Conservation (phyloP, 768 basidiomycete species). For the Symmetrospora coprosmae region DNA sequence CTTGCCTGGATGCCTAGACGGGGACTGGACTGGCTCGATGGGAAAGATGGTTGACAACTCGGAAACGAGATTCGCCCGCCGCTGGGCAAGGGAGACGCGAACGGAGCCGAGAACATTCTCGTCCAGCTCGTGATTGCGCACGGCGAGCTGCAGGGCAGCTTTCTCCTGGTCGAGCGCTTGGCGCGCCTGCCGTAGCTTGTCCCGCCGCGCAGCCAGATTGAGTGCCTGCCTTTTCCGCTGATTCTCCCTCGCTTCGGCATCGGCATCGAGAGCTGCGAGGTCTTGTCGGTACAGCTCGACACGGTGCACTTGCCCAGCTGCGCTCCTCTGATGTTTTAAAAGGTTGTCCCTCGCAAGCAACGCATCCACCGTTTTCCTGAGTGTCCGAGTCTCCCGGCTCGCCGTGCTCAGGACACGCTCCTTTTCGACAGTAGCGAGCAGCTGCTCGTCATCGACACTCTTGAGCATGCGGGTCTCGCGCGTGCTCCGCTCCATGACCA, state of each 20-base stretch:
- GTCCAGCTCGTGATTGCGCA: neutral
- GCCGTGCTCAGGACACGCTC: neutral
- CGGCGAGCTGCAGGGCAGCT: too few relatives aligned
- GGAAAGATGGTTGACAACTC: slow-evolving; percentile 65
- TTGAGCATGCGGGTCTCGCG: slow-evolving; percentile 23
- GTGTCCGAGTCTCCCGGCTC: neutral
- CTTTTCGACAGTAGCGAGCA: neutral
- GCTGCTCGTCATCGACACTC: slow-evolving; percentile 1
- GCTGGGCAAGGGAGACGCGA: neutral
- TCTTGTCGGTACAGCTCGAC: too few relatives aligned
- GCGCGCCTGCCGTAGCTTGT: too few relatives aligned
- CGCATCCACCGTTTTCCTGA: neutral
- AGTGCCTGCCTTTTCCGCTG: too few relatives aligned
- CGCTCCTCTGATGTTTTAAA: too few relatives aligned
- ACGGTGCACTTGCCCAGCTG: too few relatives aligned
- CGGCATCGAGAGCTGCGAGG: too few relatives aligned
- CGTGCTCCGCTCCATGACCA: slow-evolving; percentile 19
- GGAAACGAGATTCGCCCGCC: slow-evolving; percentile 44
- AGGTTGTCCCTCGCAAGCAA: neutral
- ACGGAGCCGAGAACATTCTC: neutral
- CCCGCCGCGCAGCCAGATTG: too few relatives aligned
- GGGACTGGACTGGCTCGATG: slow-evolving; percentile 68
- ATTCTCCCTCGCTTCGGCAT: too few relatives aligned
- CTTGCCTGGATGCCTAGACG: slow-evolving; percentile 28
- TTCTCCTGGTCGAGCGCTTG: too few relatives aligned